Conservation (phyloP, 2,329 filamentous ascomycete species). For the Ophiognomonia clavigignenti-juglandacearum region DNA sequence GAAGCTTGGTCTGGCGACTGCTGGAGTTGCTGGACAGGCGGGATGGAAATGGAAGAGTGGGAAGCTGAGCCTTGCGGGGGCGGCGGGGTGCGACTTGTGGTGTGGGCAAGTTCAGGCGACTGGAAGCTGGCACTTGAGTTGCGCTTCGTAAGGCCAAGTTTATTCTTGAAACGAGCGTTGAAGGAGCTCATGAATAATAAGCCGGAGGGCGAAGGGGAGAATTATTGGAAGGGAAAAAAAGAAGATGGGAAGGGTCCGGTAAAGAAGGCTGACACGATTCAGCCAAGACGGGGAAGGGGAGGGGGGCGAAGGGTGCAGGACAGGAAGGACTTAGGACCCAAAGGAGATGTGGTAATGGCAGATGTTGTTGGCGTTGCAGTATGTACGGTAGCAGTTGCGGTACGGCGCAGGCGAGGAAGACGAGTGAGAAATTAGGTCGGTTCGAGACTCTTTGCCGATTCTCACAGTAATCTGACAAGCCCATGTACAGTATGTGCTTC, state of each 20-base stretch:
- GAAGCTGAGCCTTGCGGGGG: conserved; percentile 26
- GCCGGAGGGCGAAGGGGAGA: conserved; percentile 30
- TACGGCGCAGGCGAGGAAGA: conserved; percentile 4
- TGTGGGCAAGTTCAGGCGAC: conserved; percentile 39
- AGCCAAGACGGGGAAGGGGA: conserved; percentile 8
- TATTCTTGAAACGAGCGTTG: conserved; percentile 69
- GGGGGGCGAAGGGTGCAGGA: not conserved
- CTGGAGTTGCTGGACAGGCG: conserved; percentile 21
- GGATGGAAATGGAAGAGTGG: conserved; percentile 17
- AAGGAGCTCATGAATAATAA: conserved; percentile 66
- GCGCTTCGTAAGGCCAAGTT: conserved; percentile 77
- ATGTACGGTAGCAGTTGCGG: no score
- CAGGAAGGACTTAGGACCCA: conserved; percentile 10
- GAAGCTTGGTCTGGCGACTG: conserved; percentile 33
- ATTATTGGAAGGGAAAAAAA: conserved; percentile 1
- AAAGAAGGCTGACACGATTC: conserved; percentile 12
- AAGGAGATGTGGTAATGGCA: no score
- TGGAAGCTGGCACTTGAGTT: conserved; percentile 62
- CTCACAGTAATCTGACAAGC: no score
- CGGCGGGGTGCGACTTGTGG: conserved; percentile 35
- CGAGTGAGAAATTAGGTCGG: conserved; percentile 16
- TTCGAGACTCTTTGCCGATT: conserved; percentile 7
- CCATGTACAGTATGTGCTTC: no score
- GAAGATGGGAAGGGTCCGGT: not conserved
- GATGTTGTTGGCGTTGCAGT: no score